These are phyloP conservation scores for Aspergillus sp. DNA, from an alignment of 2,329 filamentous ascomycete species.

Conservation along the genomic window DNA sequence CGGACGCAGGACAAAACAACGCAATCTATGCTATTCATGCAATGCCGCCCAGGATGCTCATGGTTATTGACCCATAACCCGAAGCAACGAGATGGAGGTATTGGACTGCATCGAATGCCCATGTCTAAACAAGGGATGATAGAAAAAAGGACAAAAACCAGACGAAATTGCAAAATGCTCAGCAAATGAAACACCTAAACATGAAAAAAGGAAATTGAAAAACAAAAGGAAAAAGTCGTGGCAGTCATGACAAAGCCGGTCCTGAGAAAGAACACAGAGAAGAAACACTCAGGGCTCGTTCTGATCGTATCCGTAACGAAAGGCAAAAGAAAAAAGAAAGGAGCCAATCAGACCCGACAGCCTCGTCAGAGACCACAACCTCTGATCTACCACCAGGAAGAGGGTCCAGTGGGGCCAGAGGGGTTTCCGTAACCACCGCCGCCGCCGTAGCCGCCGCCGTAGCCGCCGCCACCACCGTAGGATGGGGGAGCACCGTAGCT, in stretches of 20 bases:
- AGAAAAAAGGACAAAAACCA: conserved; percentile 19
- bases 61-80: conserved; percentile 18
- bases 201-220: conserved; percentile 14
- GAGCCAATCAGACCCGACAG: conserved; percentile 35
- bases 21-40: conserved; percentile 50
- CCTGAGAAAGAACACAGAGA: conserved; percentile 25
- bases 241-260: conserved; percentile 42
- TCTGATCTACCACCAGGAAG: conserved; percentile 48
- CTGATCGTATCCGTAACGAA: conserved; percentile 36
- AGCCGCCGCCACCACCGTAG: conserved; percentile 21
- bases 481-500: conserved; percentile 27
- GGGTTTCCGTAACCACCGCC: conserved; percentile 43
- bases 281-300: conserved; percentile 29
- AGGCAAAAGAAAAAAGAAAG: conserved; percentile 25
- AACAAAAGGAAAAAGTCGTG: conserved; percentile 34
- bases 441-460: conserved; percentile 21
- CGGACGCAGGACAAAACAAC: conserved; percentile 43
- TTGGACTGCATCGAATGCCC: conserved; percentile 35
- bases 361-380: conserved; percentile 37
- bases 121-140: conserved; percentile 29
- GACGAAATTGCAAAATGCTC: conserved; percentile 15
- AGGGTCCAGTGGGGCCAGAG: conserved; percentile 45
- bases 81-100: conserved; percentile 25
- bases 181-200: conserved; percentile 20
- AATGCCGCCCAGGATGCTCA: conserved; percentile 33